Evolutionary conservation across 2,329 filamentous ascomycete species (phyloP), one percentile per base, ranked within the genome.

Genomic region (Colletotrichum tanaceti): DNA sequence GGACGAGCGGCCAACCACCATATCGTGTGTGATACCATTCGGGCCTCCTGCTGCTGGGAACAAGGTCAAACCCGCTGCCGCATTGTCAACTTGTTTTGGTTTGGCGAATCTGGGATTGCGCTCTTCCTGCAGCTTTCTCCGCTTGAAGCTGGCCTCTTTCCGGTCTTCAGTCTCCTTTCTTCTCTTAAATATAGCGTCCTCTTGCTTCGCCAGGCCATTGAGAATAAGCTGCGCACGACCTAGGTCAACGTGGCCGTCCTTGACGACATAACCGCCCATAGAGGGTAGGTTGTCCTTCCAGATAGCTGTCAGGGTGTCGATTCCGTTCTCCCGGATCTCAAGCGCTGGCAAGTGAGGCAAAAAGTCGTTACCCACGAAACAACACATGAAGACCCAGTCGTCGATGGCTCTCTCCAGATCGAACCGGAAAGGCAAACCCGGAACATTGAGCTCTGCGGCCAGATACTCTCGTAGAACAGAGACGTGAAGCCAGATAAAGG

Each of bases 381-480:
- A 98, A 82, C 95, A 98, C 90, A 98, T 96, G 79, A 98, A 98
- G 16, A 98, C 93, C 96, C 95, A 98, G 77, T 98, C 95, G 79
- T 98, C 96, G 68, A 98, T 88, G 32, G 94, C 94, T 72, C 96
- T 90, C 80, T 99, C 96, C 52, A 99, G 85, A 77, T 99, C 94
- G 79, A 97, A 98, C 63, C 89, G 88, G 80, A 98, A 98, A 1
- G 91, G 90, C 72, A 97, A 88, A 64, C 90, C 87, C 20, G 93
- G 91, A 41, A 98, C 90, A 75, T 92, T 87, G 74, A 99, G 89
- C 80, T 99, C 96, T 59, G 93, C 91, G 66, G 91, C 94, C 63
- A 99, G 86, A 77, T 99, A 99, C 80, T 99, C 96, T 75, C 96
- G 89, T 63, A 99, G 83, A 59, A 98, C 86, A 32, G 93, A 91